These are phyloP conservation scores for Neurospora sp. DNA, from an alignment of 495 filamentous ascomycete genomes.

Conservation along the genomic window DNA sequence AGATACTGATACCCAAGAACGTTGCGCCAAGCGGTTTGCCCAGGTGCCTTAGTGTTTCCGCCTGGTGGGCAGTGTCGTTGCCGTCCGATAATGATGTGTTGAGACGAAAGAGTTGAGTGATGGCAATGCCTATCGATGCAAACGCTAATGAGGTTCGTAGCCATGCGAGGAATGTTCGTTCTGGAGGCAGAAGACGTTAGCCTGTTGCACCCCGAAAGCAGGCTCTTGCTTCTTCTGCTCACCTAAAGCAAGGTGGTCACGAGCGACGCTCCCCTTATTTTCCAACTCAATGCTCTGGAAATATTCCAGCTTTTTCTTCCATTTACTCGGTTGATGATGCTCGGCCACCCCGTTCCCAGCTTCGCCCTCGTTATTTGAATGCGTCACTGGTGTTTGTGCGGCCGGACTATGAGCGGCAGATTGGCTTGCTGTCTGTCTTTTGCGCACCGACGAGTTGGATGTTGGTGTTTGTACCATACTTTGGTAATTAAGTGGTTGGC, in stretches of 20 bases:
- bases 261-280: constrained; percentile 91
- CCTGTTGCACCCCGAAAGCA: not conserved
- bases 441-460: constrained; percentile 6
- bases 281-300: constrained; percentile 84
- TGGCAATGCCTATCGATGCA: constrained; percentile 89
- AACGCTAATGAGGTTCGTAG: constrained; percentile 91
- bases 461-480: constrained; percentile 14
- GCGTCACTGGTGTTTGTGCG: not conserved
- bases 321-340: constrained; percentile 17
- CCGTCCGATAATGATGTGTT: constrained; percentile 53
- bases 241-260: constrained; percentile 93
- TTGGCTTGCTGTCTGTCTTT: constrained; percentile 9
- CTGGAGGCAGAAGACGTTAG: constrained; percentile 35
- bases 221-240: constrained; percentile 15
- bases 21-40: constrained; percentile 92
- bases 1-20: constrained; percentile 78
- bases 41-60: constrained; percentile 53
- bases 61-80: constrained; percentile 8
- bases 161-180: constrained; percentile 96
- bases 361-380: constrained; percentile 1
- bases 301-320: constrained; percentile 44
- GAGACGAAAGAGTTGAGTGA: constrained; percentile 92
- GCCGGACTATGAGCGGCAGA: constrained; percentile 1
- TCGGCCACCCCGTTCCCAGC: constrained; percentile 1
- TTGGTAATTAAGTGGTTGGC: constrained; percentile 28